These are phyloP conservation scores for Asterionellopsis glacialis DNA, from an alignment of 108 stramenopile species.

Conservation along the genomic window DNA sequence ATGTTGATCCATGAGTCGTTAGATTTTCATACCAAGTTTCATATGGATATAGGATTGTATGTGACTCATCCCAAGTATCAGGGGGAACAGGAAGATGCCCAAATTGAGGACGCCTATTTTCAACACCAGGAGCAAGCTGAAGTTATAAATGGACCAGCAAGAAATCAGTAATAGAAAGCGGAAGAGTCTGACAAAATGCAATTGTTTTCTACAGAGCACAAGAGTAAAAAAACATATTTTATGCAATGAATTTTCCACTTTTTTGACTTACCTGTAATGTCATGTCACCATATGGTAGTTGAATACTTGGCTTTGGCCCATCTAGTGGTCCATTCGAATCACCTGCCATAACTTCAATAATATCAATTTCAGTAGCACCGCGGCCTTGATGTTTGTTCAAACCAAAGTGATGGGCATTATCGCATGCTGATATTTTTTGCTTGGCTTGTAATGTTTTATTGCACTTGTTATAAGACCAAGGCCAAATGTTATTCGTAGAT, in stretches of 20 bases:
- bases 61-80: slow-evolving; percentile 37
- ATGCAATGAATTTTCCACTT: no score
- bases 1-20: slow-evolving; percentile 69
- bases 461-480: slow-evolving; percentile 85
- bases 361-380: slow-evolving; percentile 96
- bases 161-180: background rate
- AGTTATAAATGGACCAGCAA: background rate
- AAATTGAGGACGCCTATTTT: slow-evolving; percentile 75
- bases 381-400: slow-evolving; percentile 84
- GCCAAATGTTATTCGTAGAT: slow-evolving; percentile 86
- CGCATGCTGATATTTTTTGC: slow-evolving; percentile 90
- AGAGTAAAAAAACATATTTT: slow-evolving; percentile 3
- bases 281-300: slow-evolving; percentile 83
- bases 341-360: slow-evolving; percentile 95
- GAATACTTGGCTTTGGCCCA: slow-evolving; percentile 56
- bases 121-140: slow-evolving; percentile 87
- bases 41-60: slow-evolving; percentile 44
- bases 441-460: slow-evolving; percentile 58
- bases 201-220: background rate
- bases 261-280: slow-evolving; percentile 87
- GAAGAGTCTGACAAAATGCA: background rate
- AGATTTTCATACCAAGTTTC: slow-evolving; percentile 88
- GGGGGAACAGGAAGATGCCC: slow-evolving; percentile 64
- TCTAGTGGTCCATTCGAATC: slow-evolving; percentile 55
- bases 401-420: slow-evolving; percentile 86